A percentile compares a stretch with the other conserved stretches of the same genome.
phyloP scores from a whole-genome alignment of 257 asterid species.

The Catharanthus roseus region DNA sequence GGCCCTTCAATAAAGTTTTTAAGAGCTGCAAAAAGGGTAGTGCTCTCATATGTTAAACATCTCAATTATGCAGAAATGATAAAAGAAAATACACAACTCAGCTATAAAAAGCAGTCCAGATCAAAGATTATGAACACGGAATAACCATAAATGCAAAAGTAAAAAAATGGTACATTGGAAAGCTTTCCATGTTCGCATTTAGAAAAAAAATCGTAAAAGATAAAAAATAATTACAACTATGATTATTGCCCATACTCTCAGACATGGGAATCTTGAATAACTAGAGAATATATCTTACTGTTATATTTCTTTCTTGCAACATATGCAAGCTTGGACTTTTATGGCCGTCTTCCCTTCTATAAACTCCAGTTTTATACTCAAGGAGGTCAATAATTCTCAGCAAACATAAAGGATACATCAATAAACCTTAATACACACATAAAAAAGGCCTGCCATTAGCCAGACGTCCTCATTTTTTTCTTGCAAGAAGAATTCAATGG shows the following conservation, averaged over 20 bases:
- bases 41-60: neutral
- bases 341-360: neutral
- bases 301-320: neutral
- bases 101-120: neutral
- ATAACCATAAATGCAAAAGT: too few relatives aligned
- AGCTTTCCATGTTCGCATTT: neutral
- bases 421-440: neutral
- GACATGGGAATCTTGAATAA: neutral
- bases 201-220: neutral
- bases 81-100: neutral
- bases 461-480: neutral
- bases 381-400: neutral
- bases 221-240: neutral
- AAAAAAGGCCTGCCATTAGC: neutral
- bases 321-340: neutral
- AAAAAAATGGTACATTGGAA: neutral
- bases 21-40: conserved; percentile 56
- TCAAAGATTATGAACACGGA: too few relatives aligned
- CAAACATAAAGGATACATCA: neutral
- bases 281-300: neutral
- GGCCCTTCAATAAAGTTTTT: conserved; percentile 82
- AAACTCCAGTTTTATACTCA: neutral
- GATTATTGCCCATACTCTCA: neutral
- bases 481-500: neutral
- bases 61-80: neutral